phyloP scores from a whole-genome alignment of 1,284 basidiomycete species.

The Ustilago shanxiensis region DNA sequence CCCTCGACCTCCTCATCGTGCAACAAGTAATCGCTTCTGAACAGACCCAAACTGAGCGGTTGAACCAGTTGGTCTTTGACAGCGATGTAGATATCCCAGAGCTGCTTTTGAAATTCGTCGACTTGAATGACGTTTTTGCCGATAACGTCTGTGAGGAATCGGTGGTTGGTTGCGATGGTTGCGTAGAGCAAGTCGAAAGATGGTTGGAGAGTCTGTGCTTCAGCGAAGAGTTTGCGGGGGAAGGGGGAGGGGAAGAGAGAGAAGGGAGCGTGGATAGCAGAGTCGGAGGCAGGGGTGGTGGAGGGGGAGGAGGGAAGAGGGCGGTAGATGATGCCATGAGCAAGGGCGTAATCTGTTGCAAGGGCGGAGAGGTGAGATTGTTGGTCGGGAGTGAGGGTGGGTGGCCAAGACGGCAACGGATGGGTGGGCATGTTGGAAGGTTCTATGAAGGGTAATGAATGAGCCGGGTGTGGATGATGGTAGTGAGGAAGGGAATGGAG shows the following conservation, averaged over 20 bases:
- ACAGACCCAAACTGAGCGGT: conserved; percentile 89
- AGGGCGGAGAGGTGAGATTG: conserved; percentile 76
- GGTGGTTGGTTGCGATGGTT: conserved; percentile 81
- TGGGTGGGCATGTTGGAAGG: conserved; percentile 17
- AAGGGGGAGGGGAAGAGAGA: conserved; percentile 89
- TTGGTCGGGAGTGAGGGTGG: conserved; percentile 76
- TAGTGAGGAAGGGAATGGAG: conserved; percentile 13
- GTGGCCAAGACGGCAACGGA: conserved; percentile 76
- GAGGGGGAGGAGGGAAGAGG: conserved; percentile 73
- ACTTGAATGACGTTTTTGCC: conserved; percentile 83
- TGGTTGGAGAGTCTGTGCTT: conserved; percentile 79
- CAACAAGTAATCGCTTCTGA: conserved; percentile 95
- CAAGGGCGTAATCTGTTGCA: conserved; percentile 86
- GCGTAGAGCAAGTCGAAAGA: conserved; percentile 89
- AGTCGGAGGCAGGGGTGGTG: conserved; percentile 70
- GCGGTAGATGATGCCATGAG: conserved; percentile 86
- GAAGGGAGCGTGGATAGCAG: conserved; percentile 88
- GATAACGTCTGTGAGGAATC: conserved; percentile 86
- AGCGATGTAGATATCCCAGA: conserved; percentile 87
- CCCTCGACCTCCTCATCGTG: conserved; percentile 72
- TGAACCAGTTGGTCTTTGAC: conserved; percentile 73
- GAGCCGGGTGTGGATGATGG: background rate
- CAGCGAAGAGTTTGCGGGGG: conserved; percentile 80
- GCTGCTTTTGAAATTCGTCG: conserved; percentile 85
- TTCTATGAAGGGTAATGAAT: too few relatives aligned